Base-by-base conservation (phyloP, 2,329 filamentous ascomycete genomes). In the Paraphaeosphaeria minitans region DNA sequence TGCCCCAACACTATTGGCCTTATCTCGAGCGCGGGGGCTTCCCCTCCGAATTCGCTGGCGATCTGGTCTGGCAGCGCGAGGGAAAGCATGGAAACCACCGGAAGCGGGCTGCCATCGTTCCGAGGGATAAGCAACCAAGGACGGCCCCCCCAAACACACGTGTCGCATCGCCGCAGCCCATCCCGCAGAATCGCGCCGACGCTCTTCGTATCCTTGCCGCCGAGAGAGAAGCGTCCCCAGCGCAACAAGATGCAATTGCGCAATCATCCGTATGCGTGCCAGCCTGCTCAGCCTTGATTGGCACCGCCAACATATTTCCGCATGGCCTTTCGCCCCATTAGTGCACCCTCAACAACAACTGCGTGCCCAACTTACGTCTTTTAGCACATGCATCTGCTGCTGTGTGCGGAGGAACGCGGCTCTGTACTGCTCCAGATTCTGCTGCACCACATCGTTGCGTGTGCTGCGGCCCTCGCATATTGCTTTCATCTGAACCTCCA, bases 401-500 rank as follows among this genome's bases (percentile, higher is more conserved):
- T 88, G 86, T 1, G 92, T 93, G 71, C 93, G 90, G 67, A 89
- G 82, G 78, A 94, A 99, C 14, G 97, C 92, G 54, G 88, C 87
- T 52, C 89, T 87, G 76, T 98, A 99, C 80, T 95, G 92, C 60
- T 89, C 85, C 56, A 99, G 81, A 73, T 90, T 97, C 75, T 96
- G 89, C 55, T 88, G 84, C 43, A 99, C 84, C 48, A 99, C 91
- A 21, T 86, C 85, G 55, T 85, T 84, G 70, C 87, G 89, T 35
- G 89, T 91, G 64, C 87, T 90, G 53, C 86, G 87, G 27, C 95
- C 95, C 59, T 94, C 93, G 78, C 95, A 98, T 57, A 99, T 97
- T 58, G 91, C 92, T 75, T 93, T 95, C 94, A 99, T 97, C 75
- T 93, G 92, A 61, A 92, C 80, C 78, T 99, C 95, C 92, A 97